Conservation (phyloP, 1,139 yeast genomes). For the Magnusiomyces fungicola region DNA sequence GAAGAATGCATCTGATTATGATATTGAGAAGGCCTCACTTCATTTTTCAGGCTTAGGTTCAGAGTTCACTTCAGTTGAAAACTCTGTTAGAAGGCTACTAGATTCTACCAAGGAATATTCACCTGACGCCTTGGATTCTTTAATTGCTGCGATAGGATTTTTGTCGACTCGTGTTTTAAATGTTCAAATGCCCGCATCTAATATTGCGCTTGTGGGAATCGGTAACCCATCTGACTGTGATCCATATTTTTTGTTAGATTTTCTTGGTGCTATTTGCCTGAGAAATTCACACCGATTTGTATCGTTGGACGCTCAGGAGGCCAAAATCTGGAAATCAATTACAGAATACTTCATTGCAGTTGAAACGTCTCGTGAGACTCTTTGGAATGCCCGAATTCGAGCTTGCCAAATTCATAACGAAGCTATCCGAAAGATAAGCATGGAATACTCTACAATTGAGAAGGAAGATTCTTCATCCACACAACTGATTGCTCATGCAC, state of each 20-base stretch:
- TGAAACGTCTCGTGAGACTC: constrained; percentile 34
- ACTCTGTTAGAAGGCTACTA: constrained; percentile 49
- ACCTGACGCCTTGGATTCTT: constrained; percentile 40
- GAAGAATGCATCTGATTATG: constrained; percentile 10
- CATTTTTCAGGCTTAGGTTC: constrained; percentile 24
- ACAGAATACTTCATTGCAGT: constrained; percentile 43
- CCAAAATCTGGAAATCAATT: constrained; percentile 39
- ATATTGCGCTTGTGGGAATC: constrained; percentile 15
- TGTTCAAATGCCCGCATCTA: neutral
- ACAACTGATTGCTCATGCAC: constrained; percentile 7
- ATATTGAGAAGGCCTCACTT: constrained; percentile 15
- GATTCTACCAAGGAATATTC: constrained; percentile 56
- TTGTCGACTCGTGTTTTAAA: constrained; percentile 31
- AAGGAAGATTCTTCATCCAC: constrained; percentile 9
- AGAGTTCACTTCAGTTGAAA: constrained; percentile 50
- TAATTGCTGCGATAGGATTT: constrained; percentile 41
- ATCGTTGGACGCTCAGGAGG: constrained; percentile 27
- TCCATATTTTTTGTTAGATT: constrained; percentile 22
- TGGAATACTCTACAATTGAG: constrained; percentile 8
- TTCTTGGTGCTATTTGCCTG: constrained; percentile 41
- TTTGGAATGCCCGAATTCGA: constrained; percentile 41
- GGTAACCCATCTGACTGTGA: constrained; percentile 18
- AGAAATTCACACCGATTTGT: constrained; percentile 47
- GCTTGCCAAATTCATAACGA: constrained; percentile 45
- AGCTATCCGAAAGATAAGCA: constrained; percentile 38